A percentile compares a stretch with the other conserved stretches of the same genome.
These are phyloP conservation scores for Eucalyptus marginata DNA, from an alignment of 345 rosid genomes.

Conservation along the genomic window DNA sequence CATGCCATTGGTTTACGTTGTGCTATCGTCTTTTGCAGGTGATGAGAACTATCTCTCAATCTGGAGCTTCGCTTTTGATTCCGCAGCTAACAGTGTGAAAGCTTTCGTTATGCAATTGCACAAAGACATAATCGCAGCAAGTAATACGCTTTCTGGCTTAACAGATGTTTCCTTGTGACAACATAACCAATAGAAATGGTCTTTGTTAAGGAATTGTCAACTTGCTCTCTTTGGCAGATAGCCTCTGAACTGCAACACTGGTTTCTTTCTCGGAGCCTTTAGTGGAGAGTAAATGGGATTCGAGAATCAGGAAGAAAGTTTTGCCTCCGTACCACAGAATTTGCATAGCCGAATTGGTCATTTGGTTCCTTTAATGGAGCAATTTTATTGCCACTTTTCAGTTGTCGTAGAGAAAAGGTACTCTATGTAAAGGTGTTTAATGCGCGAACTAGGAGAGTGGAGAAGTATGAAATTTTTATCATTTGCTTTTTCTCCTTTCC, in stretches of 20 bases:
- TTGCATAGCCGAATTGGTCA: not conserved
- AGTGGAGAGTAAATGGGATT: not conserved
- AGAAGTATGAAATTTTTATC: too few species aligned
- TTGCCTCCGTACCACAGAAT: not conserved
- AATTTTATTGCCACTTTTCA: too few species aligned
- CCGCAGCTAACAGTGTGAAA: slow-evolving; percentile 1
- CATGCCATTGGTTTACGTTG: not conserved
- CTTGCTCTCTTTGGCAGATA: not conserved
- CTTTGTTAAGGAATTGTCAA: not conserved
- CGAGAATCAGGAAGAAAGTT: not conserved
- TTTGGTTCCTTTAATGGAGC: not conserved
- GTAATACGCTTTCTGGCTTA: not conserved
- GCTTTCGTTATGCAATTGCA: not conserved
- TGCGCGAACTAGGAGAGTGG: too few species aligned
- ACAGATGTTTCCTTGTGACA: not conserved
- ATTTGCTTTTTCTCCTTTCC: too few species aligned
- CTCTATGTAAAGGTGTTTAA: too few species aligned
- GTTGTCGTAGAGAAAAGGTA: too few species aligned
- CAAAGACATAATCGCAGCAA: not conserved
- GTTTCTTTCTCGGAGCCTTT: too few species aligned
- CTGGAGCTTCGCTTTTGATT: slow-evolving; percentile 57
- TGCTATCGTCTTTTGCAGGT: not conserved
- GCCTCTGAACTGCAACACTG: not conserved
- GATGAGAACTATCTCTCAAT: slow-evolving; percentile 65
- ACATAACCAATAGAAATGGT: not conserved